phyloP scores from a whole-genome alignment of 768 basidiomycete species.

The Psilocybe cyanescens region DNA sequence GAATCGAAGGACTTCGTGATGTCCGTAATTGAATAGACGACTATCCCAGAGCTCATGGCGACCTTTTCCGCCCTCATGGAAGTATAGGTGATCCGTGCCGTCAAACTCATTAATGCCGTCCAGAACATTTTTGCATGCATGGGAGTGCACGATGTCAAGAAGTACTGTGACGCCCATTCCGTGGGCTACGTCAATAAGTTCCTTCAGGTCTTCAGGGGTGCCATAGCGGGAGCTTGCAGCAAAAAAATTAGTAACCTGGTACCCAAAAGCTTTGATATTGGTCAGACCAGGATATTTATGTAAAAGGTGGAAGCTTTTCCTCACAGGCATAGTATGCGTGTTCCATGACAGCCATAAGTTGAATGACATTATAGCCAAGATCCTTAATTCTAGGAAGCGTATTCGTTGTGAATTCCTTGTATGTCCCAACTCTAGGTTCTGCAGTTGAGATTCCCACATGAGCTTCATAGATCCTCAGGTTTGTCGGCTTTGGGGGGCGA shows the following conservation, averaged over 20 bases:
- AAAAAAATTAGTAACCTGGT: constrained; percentile 98
- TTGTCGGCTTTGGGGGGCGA: constrained; percentile 65
- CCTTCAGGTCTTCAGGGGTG: constrained; percentile 93
- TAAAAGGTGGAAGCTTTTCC: constrained; percentile 29
- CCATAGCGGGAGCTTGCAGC: constrained; percentile 97
- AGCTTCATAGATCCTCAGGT: constrained; percentile 91
- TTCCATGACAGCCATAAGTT: constrained; percentile 98
- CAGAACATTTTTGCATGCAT: constrained; percentile 96
- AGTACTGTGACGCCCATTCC: constrained; percentile 91
- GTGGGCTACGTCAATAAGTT: constrained; percentile 94
- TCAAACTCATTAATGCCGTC: constrained; percentile 97
- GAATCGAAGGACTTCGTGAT: constrained; percentile 94
- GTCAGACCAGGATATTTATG: not conserved
- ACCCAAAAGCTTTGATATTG: constrained; percentile 80
- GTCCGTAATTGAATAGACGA: constrained; percentile 94
- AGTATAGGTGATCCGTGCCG: constrained; percentile 96
- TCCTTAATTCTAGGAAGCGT: constrained; percentile 86
- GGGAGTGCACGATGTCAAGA: constrained; percentile 96
- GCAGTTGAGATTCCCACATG: constrained; percentile 96
- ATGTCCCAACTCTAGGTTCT: constrained; percentile 88
- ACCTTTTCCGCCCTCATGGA: constrained; percentile 92
- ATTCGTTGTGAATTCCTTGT: constrained; percentile 92
- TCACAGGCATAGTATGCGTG: constrained; percentile 97
- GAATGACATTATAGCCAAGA: constrained; percentile 95
- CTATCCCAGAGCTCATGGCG: constrained; percentile 98